Evolutionary conservation across 2,329 filamentous ascomycete species (phyloP).

Genomic region (Penicillium verrucosum): DNA sequence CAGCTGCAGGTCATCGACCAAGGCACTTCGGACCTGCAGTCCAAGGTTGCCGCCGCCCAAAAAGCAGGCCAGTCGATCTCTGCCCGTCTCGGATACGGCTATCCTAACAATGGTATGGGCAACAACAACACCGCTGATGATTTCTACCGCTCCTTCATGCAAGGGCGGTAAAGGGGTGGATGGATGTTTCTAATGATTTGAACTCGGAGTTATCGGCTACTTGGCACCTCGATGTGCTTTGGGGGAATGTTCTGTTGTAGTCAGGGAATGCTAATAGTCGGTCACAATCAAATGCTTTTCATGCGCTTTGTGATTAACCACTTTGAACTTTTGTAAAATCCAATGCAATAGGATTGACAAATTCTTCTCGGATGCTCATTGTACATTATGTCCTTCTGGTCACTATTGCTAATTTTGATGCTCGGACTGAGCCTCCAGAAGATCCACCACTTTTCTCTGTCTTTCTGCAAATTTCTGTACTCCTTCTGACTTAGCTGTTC

Average conservation of each 20-base stretch:
- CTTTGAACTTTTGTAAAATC: background rate
- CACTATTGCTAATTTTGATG: background rate
- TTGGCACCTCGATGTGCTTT: conserved; percentile 10
- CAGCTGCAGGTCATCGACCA: conserved; percentile 93
- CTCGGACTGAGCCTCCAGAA: background rate
- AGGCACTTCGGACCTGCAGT: conserved; percentile 74
- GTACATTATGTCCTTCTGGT: background rate
- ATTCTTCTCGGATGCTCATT: background rate
- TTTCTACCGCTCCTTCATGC: conserved; percentile 87
- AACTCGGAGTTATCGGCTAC: conserved; percentile 28
- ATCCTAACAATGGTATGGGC: conserved; percentile 38
- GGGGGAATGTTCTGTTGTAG: conserved; percentile 9
- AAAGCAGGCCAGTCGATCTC: conserved; percentile 65
- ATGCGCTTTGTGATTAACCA: conserved; percentile 3
- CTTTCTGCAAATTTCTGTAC: background rate
- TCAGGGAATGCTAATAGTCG: conserved; percentile 10
- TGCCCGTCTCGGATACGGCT: conserved; percentile 37
- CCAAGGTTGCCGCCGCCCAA: conserved; percentile 78
- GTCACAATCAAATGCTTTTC: conserved; percentile 9
- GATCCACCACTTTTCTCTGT: background rate
- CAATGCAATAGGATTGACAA: background rate
- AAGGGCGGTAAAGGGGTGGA: conserved; percentile 55
- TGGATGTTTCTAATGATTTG: conserved; percentile 25
- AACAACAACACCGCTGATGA: conserved; percentile 70
- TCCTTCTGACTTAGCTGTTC: background rate